Conservation (phyloP, 2,329 filamentous ascomycete genomes). For the Fonsecaea erecta region DNA sequence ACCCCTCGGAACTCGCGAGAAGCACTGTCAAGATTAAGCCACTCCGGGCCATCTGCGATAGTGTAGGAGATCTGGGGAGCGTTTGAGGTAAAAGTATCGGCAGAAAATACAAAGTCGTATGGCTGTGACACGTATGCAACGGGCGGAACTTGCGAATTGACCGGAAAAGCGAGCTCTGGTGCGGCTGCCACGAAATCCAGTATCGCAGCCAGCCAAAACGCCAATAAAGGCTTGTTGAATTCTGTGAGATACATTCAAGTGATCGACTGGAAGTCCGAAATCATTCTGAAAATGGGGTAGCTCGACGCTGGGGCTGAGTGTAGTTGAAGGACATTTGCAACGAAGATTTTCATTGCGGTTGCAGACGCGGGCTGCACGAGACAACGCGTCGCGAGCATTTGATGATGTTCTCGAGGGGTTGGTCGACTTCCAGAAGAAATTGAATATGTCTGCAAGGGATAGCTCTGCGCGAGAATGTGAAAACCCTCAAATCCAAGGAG, state of each 20-base stretch:
- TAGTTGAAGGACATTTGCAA: neutral
- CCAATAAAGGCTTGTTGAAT: constrained; percentile 19
- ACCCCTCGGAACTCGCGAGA: constrained; percentile 72
- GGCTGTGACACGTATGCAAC: constrained; percentile 70
- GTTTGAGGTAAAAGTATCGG: constrained; percentile 71
- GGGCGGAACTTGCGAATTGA: constrained; percentile 83
- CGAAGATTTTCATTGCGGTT: neutral
- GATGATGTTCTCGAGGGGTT: constrained; percentile 21
- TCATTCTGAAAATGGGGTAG: neutral
- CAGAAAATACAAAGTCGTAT: constrained; percentile 49
- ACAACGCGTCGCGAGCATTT: constrained; percentile 22
- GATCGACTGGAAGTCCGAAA: neutral
- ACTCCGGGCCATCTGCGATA: constrained; percentile 68
- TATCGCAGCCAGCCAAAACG: constrained; percentile 5
- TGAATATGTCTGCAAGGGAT: constrained; percentile 29
- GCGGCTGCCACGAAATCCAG: constrained; percentile 2
- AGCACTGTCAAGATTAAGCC: constrained; percentile 72
- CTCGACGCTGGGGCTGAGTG: neutral
- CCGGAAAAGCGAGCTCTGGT: constrained; percentile 63
- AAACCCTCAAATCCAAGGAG: neutral
- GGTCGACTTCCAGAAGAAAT: constrained; percentile 29
- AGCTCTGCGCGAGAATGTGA: constrained; percentile 28
- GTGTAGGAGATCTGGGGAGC: constrained; percentile 66
- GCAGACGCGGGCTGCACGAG: neutral
- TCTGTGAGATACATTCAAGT: constrained; percentile 29